Evolutionary conservation across 129 eudicot genomes (phyloP), one percentile per base, ranked within the genome.

Genomic region (Chrysanthemum seticuspe): DNA sequence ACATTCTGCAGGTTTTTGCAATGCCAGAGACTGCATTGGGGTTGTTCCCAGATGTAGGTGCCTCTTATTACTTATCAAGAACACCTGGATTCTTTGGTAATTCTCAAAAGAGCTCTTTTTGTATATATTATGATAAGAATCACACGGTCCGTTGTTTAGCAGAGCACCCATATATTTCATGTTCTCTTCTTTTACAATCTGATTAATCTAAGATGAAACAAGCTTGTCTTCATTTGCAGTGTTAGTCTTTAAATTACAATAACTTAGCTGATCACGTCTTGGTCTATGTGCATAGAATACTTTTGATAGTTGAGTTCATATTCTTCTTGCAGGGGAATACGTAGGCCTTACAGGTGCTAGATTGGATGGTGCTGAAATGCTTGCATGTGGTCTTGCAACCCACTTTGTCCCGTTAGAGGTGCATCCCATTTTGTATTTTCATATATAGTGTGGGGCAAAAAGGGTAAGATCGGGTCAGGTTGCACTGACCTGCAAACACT

Each of bases 1-100:
- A 25, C 52, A 45, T 71, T 61, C 62, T 81, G 80, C 78, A 94
- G 99, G 87, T 90, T 73, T 94, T 90, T 78, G 94, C 99, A 21
- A 94, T 94, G 99, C 99, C 99, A 61, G 99, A 90, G 81, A 94
- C 97, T 70, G 96, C 93, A 52, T 73, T 94, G 75, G 98, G 98
- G 72, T 80, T 90, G 73, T 90, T 94, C 74, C 99, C 97, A 57
- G 97, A 94, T 82, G 86, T 94, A 40, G 99, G 99, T 73, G 97
- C 99, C 73, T 90, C 99, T 25, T 90, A 81, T 81, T 94, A 80
- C 74, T 74, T 90, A 68, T 88, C 99, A 71, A 88, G 97, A 74
- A 93, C 90, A 62, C 96, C 89, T 40, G 97, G 96, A 79, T 94
- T 94, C 79, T 94, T 90, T 51, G 99, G 99, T 94, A 90, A 80